These are phyloP conservation scores for Fusarium concolor DNA, from an alignment of 2,329 filamentous ascomycete genomes.

Conservation along the genomic window DNA sequence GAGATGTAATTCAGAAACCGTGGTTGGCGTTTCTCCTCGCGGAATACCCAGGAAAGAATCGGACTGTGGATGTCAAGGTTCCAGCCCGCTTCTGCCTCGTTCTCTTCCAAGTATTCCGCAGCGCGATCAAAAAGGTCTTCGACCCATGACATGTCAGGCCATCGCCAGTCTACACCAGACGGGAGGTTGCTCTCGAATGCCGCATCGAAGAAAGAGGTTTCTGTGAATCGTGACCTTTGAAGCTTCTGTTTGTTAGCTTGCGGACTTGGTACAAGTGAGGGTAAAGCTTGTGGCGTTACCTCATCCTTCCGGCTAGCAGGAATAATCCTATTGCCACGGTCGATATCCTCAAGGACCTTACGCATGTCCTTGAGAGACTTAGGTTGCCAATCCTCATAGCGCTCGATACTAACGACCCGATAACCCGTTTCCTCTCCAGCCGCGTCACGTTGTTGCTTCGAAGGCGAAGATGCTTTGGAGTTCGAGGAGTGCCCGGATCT, in stretches of 20 bases:
- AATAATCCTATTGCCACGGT: not conserved
- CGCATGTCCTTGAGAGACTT: not conserved
- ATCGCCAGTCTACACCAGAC: not conserved
- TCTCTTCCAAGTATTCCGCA: not conserved
- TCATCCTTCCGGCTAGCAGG: not conserved
- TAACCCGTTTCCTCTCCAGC: not conserved
- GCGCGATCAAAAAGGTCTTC: not conserved
- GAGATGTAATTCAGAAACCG: not conserved
- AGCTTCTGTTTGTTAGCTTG: not conserved
- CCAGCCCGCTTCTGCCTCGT: not conserved
- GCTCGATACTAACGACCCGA: not conserved
- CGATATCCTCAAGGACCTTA: not conserved
- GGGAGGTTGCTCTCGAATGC: not conserved
- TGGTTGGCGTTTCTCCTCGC: not conserved
- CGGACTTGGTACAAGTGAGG: not conserved
- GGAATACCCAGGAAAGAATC: not conserved
- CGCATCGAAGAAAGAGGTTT: not conserved
- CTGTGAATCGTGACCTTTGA: not conserved
- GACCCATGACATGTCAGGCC: not conserved
- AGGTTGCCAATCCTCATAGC: not conserved
- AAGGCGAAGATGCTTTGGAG: not conserved
- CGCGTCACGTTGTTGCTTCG: not conserved
- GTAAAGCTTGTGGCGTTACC: not conserved
- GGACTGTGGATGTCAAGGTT: not conserved
- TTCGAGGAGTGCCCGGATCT: not conserved